Evolutionary conservation across 148 eudicot species (phyloP), one percentile per base, ranked within the genome.

Genomic region (Cornus suecica): DNA sequence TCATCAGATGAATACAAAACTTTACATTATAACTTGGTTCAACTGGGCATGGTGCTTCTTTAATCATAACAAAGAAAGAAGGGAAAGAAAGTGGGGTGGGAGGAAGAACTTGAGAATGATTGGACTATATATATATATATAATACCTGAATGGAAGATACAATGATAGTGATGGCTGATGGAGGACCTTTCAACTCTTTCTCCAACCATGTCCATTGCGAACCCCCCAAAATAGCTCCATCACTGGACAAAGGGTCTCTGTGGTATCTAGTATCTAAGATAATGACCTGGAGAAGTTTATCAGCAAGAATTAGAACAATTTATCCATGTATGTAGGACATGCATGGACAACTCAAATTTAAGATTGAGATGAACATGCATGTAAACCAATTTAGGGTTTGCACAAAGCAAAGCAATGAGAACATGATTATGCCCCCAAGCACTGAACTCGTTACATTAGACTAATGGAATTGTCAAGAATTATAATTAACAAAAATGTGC

Each of bases 141-240:
- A 29, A 65, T 76, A 91, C 95, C 95, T 91, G 94, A 80, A 91
- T 76, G 68, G 95, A 91, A 48, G 95, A 91, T 58, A 85, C 95
- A 78, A 91, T 87, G 51, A 88, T 75, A 31, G 92, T 91, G 68
- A 91, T 27, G 71, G 83, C 88, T 30, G 95, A 84, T 52, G 84
- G 79, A 69, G 85, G 87, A 63, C 84, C 84, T 73, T 85, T 72
- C 69, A 91, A 79, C 79, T 91, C 85, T 79, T 84, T 81, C 76
- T 87, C 86, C 84, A 91, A 82, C 95, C 95, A 91, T 73, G 69
- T 37, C 95, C 95, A 91, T 45, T 91, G 95, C 63, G 77, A 71
- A 80, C 72, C 79, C 65, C 95, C 95, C 81, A 91, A 86, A 51
- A 91, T 70, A 83, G 61, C 84, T 78, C 95, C 95, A 86, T 88